These are phyloP conservation scores for Ballota nigra DNA, from an alignment of 257 asterid species.

Conservation along the genomic window DNA sequence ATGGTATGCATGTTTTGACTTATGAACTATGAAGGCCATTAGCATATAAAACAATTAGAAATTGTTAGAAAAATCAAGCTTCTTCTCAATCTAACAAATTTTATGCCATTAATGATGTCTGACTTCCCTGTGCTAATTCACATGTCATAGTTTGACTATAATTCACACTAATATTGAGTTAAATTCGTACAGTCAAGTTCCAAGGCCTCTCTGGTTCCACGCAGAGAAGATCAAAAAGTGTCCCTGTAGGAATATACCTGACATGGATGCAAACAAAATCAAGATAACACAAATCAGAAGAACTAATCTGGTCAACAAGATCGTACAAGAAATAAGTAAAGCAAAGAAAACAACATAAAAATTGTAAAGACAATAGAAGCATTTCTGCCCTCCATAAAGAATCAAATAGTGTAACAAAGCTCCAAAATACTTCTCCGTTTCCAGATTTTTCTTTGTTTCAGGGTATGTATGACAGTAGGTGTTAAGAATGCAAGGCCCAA, in stretches of 20 bases:
- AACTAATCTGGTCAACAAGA: background rate
- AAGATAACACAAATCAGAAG: conserved; percentile 25
- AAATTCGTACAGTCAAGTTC: conserved; percentile 71
- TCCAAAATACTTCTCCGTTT: background rate
- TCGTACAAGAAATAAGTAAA: conserved; percentile 6
- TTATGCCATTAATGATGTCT: conserved; percentile 15
- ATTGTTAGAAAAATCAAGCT: background rate
- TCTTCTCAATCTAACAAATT: conserved; percentile 12
- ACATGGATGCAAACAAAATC: conserved; percentile 23
- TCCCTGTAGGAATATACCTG: conserved; percentile 96
- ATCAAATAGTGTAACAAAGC: background rate
- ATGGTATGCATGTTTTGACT: background rate
- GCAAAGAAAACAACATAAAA: background rate
- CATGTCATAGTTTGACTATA: conserved; percentile 1
- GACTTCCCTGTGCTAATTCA: background rate
- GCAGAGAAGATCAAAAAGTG: conserved; percentile 91
- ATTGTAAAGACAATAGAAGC: background rate
- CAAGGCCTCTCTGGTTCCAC: conserved; percentile 97
- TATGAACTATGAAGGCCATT: background rate
- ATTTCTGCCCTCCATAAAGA: background rate
- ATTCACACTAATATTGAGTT: conserved; percentile 14
- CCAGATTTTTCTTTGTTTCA: background rate
- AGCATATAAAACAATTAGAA: background rate
- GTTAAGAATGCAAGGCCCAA: background rate
- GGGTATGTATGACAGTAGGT: background rate